Evolutionary conservation across 2,329 filamentous ascomycete species (phyloP).

Genomic region (Epichloe baconii): DNA sequence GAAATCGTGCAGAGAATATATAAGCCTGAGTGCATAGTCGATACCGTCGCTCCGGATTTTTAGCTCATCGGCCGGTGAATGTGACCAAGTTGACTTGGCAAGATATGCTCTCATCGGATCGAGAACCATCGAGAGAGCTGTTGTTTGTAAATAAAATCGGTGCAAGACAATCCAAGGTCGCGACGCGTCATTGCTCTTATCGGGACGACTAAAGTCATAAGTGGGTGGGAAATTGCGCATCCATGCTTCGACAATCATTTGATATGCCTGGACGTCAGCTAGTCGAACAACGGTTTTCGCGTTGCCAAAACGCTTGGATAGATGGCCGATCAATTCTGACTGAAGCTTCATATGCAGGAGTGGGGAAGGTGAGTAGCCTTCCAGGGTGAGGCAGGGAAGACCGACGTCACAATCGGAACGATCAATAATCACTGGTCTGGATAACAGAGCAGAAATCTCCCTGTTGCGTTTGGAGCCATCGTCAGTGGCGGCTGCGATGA

Average conservation of each 20-base stretch:
- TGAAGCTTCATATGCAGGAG: slow-evolving; percentile 24
- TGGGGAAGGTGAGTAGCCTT: slow-evolving; percentile 19
- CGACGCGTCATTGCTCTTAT: slow-evolving; percentile 26
- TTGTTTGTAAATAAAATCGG: slow-evolving; percentile 30
- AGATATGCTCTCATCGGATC: slow-evolving; percentile 33
- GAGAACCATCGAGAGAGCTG: slow-evolving; percentile 31
- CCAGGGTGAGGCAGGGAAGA: slow-evolving; percentile 20
- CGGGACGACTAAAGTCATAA: slow-evolving; percentile 25
- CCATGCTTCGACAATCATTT: slow-evolving; percentile 26
- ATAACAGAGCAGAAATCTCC: slow-evolving; percentile 23
- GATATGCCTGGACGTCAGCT: slow-evolving; percentile 21
- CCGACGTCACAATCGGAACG: slow-evolving; percentile 19
- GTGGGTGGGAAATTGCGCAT: slow-evolving; percentile 28
- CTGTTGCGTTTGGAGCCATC: slow-evolving; percentile 2
- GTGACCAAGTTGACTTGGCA: slow-evolving; percentile 20
- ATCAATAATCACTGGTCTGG: slow-evolving; percentile 22
- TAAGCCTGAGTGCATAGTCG: slow-evolving; percentile 29
- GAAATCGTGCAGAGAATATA: slow-evolving; percentile 25
- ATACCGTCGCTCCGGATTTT: slow-evolving; percentile 28
- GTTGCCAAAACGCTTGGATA: slow-evolving; percentile 19
- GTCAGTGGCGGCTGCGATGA: not conserved
- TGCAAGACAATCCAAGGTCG: slow-evolving; percentile 32
- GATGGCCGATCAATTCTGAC: slow-evolving; percentile 17
- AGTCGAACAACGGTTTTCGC: slow-evolving; percentile 16
- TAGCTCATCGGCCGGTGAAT: slow-evolving; percentile 19